Percentiles rank a stretch among this genome's conserved stretches.
Evolutionary conservation across 495 filamentous ascomycete species (phyloP).

Genomic region (Pyrenopolyporus hunteri): DNA sequence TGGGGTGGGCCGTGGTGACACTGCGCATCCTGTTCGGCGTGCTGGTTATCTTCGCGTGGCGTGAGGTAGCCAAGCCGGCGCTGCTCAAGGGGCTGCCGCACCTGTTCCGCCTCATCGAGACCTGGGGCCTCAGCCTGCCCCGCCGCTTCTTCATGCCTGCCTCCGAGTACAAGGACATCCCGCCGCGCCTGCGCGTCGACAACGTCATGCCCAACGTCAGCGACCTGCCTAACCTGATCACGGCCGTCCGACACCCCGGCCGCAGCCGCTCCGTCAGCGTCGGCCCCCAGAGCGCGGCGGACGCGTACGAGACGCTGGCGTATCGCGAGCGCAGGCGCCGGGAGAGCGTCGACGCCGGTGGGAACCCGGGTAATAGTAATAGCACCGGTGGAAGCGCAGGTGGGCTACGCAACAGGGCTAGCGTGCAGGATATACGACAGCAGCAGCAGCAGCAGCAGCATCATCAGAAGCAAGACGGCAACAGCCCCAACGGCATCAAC

Average conservation of each 20-base stretch:
- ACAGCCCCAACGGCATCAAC: too few relatives aligned
- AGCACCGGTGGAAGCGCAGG: slow-evolving; percentile 26
- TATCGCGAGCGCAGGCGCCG: slow-evolving; percentile 82
- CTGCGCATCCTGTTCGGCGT: slow-evolving; percentile 79
- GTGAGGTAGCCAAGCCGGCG: slow-evolving; percentile 82
- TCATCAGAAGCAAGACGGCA: too few relatives aligned
- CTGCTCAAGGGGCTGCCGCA: slow-evolving; percentile 80
- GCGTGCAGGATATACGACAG: slow-evolving; percentile 21
- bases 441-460: slow-evolving; percentile 24
- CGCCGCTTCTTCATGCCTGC: slow-evolving; percentile 89
- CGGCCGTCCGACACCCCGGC: slow-evolving; percentile 75
- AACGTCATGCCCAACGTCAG: slow-evolving; percentile 85
- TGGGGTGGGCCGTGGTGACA: slow-evolving; percentile 64
- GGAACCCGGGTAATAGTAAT: background rate
- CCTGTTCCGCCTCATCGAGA: slow-evolving; percentile 84
- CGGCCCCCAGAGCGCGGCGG: slow-evolving; percentile 92
- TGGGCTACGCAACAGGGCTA: slow-evolving; percentile 24
- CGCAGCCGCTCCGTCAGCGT: slow-evolving; percentile 82
- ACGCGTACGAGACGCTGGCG: slow-evolving; percentile 95
- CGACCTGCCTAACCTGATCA: slow-evolving; percentile 79
- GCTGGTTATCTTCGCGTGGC: slow-evolving; percentile 82
- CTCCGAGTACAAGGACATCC: slow-evolving; percentile 87
- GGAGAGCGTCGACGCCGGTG: slow-evolving; percentile 63
- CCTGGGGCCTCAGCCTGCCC: slow-evolving; percentile 75
- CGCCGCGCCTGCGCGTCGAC: slow-evolving; percentile 75